Conservation (phyloP, 495 filamentous ascomycete species). For the Aspergillus biplanus region DNA sequence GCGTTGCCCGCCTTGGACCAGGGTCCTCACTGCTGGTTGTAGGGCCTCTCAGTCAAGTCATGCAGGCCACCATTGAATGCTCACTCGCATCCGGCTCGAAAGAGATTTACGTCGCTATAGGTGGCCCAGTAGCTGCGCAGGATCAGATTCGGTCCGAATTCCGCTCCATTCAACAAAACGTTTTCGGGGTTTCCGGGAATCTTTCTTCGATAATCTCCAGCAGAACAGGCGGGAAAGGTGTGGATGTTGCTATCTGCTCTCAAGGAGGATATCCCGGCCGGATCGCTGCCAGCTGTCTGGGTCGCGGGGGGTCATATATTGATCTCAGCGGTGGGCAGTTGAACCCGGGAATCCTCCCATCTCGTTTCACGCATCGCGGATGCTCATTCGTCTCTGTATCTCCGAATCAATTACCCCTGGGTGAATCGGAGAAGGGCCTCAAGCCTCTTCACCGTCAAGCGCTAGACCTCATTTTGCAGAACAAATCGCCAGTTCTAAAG, state of each 20-base stretch:
- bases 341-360: slow-evolving; percentile 28
- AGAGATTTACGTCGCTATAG: slow-evolving; percentile 26
- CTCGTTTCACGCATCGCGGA: slow-evolving; percentile 27
- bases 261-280: slow-evolving; percentile 26
- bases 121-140: slow-evolving; percentile 1
- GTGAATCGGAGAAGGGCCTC: slow-evolving; percentile 22
- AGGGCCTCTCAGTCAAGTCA: slow-evolving; percentile 25
- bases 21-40: slow-evolving; percentile 25
- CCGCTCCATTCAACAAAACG: slow-evolving; percentile 16
- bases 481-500: slow-evolving; percentile 9
- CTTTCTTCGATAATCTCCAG: slow-evolving; percentile 23
- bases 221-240: slow-evolving; percentile 26
- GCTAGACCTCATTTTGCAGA: neutral
- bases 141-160: slow-evolving; percentile 13
- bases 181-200: slow-evolving; percentile 19
- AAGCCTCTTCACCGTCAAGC: slow-evolving; percentile 15
- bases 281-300: slow-evolving; percentile 26
- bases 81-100: slow-evolving; percentile 19
- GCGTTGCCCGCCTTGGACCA: slow-evolving; percentile 18
- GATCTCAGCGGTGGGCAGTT: slow-evolving; percentile 28
- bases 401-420: slow-evolving; percentile 20
- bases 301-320: slow-evolving; percentile 27
- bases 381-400: slow-evolving; percentile 25
- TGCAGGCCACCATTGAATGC: slow-evolving; percentile 27
- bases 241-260: slow-evolving; percentile 25